A percentile compares a stretch with the other conserved stretches of the same genome.
Conservation (phyloP, 495 filamentous ascomycete species). For the Aspergillus nidulans region DNA sequence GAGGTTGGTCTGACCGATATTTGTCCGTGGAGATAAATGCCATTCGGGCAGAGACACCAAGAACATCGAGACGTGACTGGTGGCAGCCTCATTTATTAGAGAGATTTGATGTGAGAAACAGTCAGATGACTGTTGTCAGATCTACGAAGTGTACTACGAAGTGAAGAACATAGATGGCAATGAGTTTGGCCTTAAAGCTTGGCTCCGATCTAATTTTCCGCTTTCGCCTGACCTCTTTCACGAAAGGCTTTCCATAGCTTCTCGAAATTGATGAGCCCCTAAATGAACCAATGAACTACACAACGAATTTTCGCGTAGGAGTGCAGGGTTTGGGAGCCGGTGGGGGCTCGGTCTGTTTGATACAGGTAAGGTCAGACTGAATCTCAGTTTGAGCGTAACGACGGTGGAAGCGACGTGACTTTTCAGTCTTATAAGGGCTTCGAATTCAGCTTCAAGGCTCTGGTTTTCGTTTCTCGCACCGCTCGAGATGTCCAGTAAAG, state of each 20-base stretch:
- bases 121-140: background rate
- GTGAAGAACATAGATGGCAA: constrained; percentile 47
- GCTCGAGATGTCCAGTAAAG: constrained; percentile 39
- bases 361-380: constrained; percentile 39
- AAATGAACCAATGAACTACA: too few relatives aligned
- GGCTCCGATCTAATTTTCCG: constrained; percentile 25
- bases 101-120: constrained; percentile 16
- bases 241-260: constrained; percentile 44
- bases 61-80: constrained; percentile 32
- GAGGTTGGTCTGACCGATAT: constrained; percentile 40
- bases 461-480: constrained; percentile 29
- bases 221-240: constrained; percentile 39
- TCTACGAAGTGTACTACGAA: constrained; percentile 39
- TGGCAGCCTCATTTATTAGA: constrained; percentile 19
- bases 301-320: constrained; percentile 32
- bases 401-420: constrained; percentile 44
- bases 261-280: constrained; percentile 39
- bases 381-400: constrained; percentile 46
- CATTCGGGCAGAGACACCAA: constrained; percentile 45
- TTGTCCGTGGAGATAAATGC: constrained; percentile 41
- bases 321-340: constrained; percentile 18
- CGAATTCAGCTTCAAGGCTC: constrained; percentile 40
- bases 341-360: constrained; percentile 29
- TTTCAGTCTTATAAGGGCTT: constrained; percentile 41
- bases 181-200: constrained; percentile 46